A percentile compares a stretch with the other conserved stretches of the same genome.
phyloP scores from a whole-genome alignment of 2,329 filamentous ascomycete species.

The Cordyceps pruinosa region DNA sequence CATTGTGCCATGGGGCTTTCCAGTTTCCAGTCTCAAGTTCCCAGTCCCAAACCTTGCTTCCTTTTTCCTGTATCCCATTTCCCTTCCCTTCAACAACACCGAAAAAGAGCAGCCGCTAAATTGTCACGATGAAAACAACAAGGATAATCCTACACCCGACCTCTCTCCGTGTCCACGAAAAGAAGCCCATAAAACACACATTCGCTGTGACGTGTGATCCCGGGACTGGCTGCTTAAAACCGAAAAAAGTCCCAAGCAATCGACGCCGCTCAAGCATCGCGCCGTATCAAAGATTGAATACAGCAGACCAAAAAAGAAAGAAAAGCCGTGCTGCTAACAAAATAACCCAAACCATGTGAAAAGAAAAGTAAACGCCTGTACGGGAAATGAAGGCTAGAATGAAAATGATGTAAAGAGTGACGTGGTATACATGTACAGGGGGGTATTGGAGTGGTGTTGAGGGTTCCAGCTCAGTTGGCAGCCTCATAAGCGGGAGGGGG shows the following conservation, averaged over 20 bases:
- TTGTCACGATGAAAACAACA: background rate
- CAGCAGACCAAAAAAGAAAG: background rate
- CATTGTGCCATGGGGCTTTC: constrained; percentile 4
- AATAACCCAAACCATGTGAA: background rate
- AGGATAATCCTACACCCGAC: background rate
- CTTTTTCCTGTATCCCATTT: background rate
- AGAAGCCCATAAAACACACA: background rate
- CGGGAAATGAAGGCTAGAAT: constrained; percentile 6
- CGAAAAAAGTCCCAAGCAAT: background rate
- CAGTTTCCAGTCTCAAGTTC: constrained; percentile 5
- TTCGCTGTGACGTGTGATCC: background rate
- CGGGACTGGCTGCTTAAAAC: constrained; percentile 1
- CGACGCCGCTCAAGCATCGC: background rate
- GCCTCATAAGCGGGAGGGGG: constrained; percentile 59
- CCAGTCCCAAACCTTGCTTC: constrained; percentile 4
- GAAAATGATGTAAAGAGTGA: constrained; percentile 7
- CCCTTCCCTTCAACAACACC: constrained; percentile 4
- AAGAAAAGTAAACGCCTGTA: constrained; percentile 6
- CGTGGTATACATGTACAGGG: constrained; percentile 12
- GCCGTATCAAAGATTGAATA: background rate
- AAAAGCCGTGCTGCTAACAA: background rate
- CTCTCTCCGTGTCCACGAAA: background rate
- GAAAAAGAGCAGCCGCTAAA: constrained; percentile 1
- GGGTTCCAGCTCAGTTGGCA: constrained; percentile 29
- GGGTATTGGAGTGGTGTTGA: background rate